phyloP scores from a whole-genome alignment of 2,329 filamentous ascomycete genomes.

The Ilyonectria sp. region DNA sequence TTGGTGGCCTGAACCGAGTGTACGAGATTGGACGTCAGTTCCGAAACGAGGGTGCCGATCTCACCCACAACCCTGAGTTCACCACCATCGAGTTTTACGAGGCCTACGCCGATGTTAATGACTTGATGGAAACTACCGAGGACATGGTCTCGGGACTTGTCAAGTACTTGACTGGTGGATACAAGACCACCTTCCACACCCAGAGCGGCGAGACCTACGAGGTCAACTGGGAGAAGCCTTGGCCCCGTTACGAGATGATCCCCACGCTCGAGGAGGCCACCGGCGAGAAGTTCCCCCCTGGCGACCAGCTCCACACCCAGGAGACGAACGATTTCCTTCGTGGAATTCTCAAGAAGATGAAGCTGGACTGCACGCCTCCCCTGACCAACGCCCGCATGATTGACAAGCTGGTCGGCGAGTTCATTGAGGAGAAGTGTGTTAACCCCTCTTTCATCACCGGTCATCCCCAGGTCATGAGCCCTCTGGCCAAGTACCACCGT shows the following conservation, averaged over 20 bases:
- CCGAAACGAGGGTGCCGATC: constrained; percentile 83
- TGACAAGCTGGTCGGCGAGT: constrained; percentile 94
- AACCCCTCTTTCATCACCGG: constrained; percentile 81
- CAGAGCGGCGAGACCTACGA: constrained; percentile 88
- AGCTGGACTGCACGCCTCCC: constrained; percentile 90
- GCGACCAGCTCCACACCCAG: constrained; percentile 88
- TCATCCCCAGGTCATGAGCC: constrained; percentile 85
- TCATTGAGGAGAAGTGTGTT: constrained; percentile 93
- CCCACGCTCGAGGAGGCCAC: constrained; percentile 84
- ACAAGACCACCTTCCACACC: constrained; percentile 88
- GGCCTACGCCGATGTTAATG: constrained; percentile 93
- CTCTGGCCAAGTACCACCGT: constrained; percentile 95
- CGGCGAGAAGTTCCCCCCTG: constrained; percentile 93
- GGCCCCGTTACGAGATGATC: constrained; percentile 97
- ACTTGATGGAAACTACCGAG: constrained; percentile 86
- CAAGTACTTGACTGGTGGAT: constrained; percentile 88
- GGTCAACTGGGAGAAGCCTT: constrained; percentile 96
- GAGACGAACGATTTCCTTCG: constrained; percentile 93
- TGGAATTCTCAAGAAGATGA: constrained; percentile 87
- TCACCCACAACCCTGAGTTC: constrained; percentile 97
- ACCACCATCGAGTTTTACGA: constrained; percentile 98
- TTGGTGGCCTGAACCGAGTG: constrained; percentile 93
- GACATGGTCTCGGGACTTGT: constrained; percentile 92
- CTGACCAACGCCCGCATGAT: constrained; percentile 96
- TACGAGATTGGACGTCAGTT: constrained; percentile 98